Evolutionary conservation across 305 asterid genomes (phyloP).

Genomic region (Fraxinus albicans): DNA sequence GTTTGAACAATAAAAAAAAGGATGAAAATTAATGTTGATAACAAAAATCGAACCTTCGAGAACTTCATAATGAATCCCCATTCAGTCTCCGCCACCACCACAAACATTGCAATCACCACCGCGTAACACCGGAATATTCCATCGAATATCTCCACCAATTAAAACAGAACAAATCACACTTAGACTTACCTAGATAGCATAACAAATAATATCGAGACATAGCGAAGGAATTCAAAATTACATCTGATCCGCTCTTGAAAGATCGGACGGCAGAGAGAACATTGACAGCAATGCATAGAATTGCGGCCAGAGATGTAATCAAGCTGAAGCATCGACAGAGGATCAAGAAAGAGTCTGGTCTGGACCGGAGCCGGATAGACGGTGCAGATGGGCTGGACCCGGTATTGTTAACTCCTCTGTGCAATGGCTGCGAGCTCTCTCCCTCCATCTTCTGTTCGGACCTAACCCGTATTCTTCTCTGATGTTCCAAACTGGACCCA

Average conservation of each 20-base stretch:
- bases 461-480: background rate
- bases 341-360: conserved; percentile 55
- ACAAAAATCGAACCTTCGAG: conserved; percentile 52
- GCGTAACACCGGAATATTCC: conserved; percentile 96
- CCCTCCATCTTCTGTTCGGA: conserved; percentile 31
- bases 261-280: conserved; percentile 73
- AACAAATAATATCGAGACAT: background rate
- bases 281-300: conserved; percentile 83
- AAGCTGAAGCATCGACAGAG: conserved; percentile 71
- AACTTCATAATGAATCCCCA: conserved; percentile 73
- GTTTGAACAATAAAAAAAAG: background rate
- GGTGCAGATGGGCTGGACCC: conserved; percentile 23
- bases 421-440: conserved; percentile 23
- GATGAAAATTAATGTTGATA: background rate
- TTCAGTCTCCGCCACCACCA: conserved; percentile 86
- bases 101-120: conserved; percentile 62
- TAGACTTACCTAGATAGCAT: background rate
- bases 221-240: conserved; percentile 22
- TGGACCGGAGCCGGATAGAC: conserved; percentile 28
- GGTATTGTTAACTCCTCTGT: background rate
- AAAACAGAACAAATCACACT: background rate
- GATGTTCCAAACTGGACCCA: background rate
- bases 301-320: conserved; percentile 64
- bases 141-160: conserved; percentile 64
- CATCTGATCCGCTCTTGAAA: conserved; percentile 74